Conservation (phyloP, 208 protist species). For the Giardia duodenalis region DNA sequence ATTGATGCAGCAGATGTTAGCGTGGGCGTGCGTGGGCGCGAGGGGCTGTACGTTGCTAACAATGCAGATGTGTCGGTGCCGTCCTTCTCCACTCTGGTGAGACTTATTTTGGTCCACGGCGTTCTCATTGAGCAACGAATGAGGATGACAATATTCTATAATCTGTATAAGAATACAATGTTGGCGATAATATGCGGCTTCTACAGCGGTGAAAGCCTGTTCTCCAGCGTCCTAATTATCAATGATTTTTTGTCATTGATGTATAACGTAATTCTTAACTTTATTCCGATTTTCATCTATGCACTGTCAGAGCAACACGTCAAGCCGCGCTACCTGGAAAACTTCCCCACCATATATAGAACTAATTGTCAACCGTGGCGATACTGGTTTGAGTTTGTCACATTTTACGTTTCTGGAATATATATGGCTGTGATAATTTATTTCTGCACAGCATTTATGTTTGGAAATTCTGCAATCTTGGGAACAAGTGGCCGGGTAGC, state of each 20-base stretch:
- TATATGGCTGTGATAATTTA: background rate
- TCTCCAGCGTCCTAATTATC: background rate
- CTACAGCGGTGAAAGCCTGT: background rate
- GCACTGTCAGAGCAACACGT: background rate
- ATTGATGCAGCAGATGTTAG: constrained; percentile 34
- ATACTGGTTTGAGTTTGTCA: background rate
- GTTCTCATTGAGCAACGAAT: background rate
- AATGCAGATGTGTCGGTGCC: constrained; percentile 35
- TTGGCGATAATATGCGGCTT: background rate
- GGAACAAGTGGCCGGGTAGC: background rate
- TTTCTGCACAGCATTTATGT: background rate
- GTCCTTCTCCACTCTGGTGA: constrained; percentile 32
- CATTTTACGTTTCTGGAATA: background rate
- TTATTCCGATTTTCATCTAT: background rate
- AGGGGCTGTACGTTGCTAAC: constrained; percentile 37
- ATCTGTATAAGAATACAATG: background rate
- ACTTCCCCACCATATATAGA: background rate
- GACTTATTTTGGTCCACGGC: constrained; percentile 39
- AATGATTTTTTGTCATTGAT: background rate
- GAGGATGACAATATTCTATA: background rate
- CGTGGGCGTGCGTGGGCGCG: constrained; percentile 36
- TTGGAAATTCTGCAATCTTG: background rate
- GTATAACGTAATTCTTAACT: background rate
- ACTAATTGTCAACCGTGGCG: background rate
- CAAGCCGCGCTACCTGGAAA: background rate